Evolutionary conservation across 306 rosid genomes (phyloP).

Genomic region (Quillaja saponaria): DNA sequence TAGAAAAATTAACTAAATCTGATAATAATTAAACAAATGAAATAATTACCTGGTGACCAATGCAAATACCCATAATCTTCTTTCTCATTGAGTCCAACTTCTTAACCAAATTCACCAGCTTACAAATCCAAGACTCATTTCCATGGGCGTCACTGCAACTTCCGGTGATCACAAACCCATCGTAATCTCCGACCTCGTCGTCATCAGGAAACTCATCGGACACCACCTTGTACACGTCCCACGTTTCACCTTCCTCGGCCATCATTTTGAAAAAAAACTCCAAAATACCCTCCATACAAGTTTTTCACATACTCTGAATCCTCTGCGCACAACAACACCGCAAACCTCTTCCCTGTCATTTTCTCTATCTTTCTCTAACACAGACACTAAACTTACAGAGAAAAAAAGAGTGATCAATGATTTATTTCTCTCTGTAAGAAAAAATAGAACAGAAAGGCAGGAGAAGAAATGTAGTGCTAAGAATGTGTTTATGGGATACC

Average conservation of each 20-base stretch:
- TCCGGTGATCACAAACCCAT: slow-evolving; percentile 81
- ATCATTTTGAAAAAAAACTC: slow-evolving; percentile 67
- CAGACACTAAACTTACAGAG: background rate
- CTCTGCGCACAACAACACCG: slow-evolving; percentile 73
- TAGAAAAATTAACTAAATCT: too few relatives aligned
- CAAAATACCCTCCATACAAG: slow-evolving; percentile 74
- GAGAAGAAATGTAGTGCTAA: too few relatives aligned
- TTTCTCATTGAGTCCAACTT: slow-evolving; percentile 56
- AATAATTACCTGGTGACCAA: slow-evolving; percentile 71
- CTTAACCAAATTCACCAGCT: slow-evolving; percentile 47
- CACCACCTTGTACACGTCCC: slow-evolving; percentile 67
- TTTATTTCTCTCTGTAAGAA: background rate
- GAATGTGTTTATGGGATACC: too few relatives aligned
- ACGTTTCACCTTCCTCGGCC: slow-evolving; percentile 71
- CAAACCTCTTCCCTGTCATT: slow-evolving; percentile 49
- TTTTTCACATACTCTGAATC: slow-evolving; percentile 79
- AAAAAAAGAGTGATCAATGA: background rate
- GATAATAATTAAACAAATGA: background rate
- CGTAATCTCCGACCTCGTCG: slow-evolving; percentile 37
- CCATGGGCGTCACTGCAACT: slow-evolving; percentile 87
- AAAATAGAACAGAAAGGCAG: too few relatives aligned
- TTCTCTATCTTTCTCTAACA: background rate
- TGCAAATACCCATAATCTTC: slow-evolving; percentile 82
- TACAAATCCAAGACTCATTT: slow-evolving; percentile 71
- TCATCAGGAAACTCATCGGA: slow-evolving; percentile 58